A percentile compares a stretch with the other conserved stretches of the same genome.
phyloP scores from a whole-genome alignment of 495 filamentous ascomycete genomes.

The Podospora comata region DNA sequence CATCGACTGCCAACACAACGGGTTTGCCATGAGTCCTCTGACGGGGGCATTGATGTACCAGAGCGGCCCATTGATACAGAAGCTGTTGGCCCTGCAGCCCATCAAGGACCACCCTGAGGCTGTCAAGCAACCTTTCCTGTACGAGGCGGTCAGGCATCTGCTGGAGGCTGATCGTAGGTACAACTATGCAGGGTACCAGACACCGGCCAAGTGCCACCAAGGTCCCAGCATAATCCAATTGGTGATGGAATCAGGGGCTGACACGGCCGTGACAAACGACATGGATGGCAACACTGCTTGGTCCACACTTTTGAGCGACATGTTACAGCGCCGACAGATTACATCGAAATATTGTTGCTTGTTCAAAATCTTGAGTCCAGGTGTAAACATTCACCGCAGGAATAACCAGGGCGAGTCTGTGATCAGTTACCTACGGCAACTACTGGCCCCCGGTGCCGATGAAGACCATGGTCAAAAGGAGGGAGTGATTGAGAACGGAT shows the following conservation, averaged over 20 bases:
- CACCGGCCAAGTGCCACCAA: background rate
- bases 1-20: background rate
- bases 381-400: background rate
- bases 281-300: too few species aligned
- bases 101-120: background rate
- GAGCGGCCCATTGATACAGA: background rate
- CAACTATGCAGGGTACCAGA: too few species aligned
- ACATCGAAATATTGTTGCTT: background rate
- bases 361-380: background rate
- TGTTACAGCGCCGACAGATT: background rate
- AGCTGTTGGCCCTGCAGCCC: conserved; percentile 1
- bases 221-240: background rate
- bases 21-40: background rate
- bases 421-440: background rate
- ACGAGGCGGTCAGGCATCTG: background rate
- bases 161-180: background rate
- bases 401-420: background rate
- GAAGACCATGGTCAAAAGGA: background rate
- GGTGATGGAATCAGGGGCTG: background rate
- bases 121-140: background rate
- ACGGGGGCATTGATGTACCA: background rate
- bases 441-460: background rate
- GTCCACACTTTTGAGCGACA: too few species aligned
- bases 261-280: background rate
- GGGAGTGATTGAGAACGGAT: background rate